Conservation (phyloP, 345 rosid genomes). For the Moricandia moricandioides region DNA sequence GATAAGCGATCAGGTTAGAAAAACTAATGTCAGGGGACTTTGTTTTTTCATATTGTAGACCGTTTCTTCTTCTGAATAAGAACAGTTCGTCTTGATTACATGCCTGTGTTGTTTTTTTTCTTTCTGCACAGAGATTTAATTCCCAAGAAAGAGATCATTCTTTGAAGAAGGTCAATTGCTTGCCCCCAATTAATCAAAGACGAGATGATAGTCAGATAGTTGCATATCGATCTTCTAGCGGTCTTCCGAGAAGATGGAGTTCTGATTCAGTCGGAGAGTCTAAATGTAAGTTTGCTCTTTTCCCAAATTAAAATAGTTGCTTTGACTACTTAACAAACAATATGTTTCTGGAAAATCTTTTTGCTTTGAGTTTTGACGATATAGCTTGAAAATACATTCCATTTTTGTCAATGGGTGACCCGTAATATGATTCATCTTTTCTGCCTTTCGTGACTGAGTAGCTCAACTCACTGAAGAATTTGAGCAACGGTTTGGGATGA, state of each 20-base stretch:
- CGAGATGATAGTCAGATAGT: background rate
- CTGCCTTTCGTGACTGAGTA: background rate
- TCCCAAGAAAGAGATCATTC: background rate
- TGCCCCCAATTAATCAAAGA: background rate
- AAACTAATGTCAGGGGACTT: background rate
- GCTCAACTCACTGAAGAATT: background rate
- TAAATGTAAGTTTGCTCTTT: background rate
- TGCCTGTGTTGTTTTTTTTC: background rate
- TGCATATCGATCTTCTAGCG: background rate
- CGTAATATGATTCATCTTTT: background rate
- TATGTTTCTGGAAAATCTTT: background rate
- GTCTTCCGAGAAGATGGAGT: background rate
- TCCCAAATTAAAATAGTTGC: background rate
- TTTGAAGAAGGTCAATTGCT: background rate
- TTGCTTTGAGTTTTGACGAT: background rate
- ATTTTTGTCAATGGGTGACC: background rate
- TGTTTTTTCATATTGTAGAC: background rate
- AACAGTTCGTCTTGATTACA: background rate
- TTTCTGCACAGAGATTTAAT: background rate
- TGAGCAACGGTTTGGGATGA: background rate
- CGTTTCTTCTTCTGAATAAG: background rate
- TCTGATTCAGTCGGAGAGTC: background rate
- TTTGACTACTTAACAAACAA: background rate
- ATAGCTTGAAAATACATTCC: background rate
- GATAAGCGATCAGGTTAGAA: background rate